Percentiles rank a stretch among this genome's conserved stretches.
phyloP scores from a whole-genome alignment of 1,284 basidiomycete genomes.

The Porodaedalea pini region DNA sequence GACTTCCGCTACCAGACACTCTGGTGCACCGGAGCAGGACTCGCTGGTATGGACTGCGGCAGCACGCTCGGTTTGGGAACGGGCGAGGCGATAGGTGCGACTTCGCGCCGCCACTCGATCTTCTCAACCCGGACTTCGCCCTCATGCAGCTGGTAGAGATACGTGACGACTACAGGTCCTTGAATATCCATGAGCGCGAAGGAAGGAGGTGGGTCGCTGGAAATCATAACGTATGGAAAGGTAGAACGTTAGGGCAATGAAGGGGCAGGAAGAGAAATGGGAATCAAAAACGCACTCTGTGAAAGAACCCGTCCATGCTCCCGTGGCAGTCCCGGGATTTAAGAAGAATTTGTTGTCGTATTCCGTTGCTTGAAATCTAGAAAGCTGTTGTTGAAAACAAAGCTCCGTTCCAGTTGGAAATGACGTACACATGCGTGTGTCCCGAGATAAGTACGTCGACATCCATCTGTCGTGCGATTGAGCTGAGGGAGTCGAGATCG shows the following conservation, averaged over 20 bases:
- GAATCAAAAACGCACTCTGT: constrained; percentile 64
- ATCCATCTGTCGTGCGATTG: constrained; percentile 92
- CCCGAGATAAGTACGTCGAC: constrained; percentile 94
- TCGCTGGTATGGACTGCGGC: constrained; percentile 5
- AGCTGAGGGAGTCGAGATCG: constrained; percentile 83
- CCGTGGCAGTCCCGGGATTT: constrained; percentile 77
- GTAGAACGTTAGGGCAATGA: not conserved
- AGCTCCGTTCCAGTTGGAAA: not conserved
- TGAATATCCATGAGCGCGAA: constrained; percentile 96
- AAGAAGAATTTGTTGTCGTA: constrained; percentile 17
- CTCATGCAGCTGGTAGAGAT: constrained; percentile 92
- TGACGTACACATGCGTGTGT: constrained; percentile 85
- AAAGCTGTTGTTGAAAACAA: not conserved
- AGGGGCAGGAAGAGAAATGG: not conserved
- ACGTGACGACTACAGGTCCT: constrained; percentile 91
- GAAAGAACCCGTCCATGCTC: constrained; percentile 83
- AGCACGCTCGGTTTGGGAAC: constrained; percentile 13
- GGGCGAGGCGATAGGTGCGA: constrained; percentile 40
- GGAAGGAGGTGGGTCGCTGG: constrained; percentile 67
- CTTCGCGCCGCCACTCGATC: constrained; percentile 75
- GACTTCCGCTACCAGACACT: constrained; percentile 13
- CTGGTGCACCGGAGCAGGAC: not conserved
- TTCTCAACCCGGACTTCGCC: constrained; percentile 89
- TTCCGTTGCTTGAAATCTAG: constrained; percentile 18
- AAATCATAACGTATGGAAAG: not conserved